Evolutionary conservation across 306 rosid genomes (phyloP), one percentile per base, ranked within the genome.

Genomic region (Prunus padus): DNA sequence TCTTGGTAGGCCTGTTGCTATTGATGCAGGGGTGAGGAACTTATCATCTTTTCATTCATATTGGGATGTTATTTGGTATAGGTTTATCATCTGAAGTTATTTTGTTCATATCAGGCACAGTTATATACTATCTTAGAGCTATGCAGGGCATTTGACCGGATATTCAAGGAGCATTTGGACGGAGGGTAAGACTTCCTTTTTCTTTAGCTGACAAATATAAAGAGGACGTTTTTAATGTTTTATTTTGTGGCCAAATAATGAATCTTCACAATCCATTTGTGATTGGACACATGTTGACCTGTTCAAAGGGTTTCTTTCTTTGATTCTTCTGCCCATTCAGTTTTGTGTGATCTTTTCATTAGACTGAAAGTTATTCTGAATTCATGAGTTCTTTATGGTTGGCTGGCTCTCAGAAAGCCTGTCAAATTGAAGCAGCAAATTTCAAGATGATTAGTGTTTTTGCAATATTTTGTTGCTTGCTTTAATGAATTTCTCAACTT

Each of bases 111-210:
- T 72, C 83, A 87, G 90, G 88, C 83, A 74, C 84, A 69, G 69
- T 66, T 87, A 28, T 82, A 81, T 67, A 77, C 90, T 8, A 87
- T 87, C 82, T 69, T 87, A 45, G 88, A 87, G 81, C 73, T 87
- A 44, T 87, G 88, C 71, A 79, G 86, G 76, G 81, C 79, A 15
- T 87, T 87, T 79, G 88, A 84, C 68, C 80, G 63, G 76, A 67
- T 79, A 49, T 87, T 87, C 67, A 84, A 84, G 75, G 90, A 87
- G 72, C 88, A 87, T 77, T 83, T 87, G 67, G 84, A 84, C 37
- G 88, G 90, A 74, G 83, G 90, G 88, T 84, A 76, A 45, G 60
- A 40, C 26, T 45, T 65, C 52, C 55, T 8, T 56, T 14, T 14
- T 52, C n/a, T 51, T 10, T 22, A 4, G 9, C 19, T 11, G 1